Evolutionary conservation across 768 basidiomycete species (phyloP), one percentile per base, ranked within the genome.

Genomic region (Suillus weaverae): DNA sequence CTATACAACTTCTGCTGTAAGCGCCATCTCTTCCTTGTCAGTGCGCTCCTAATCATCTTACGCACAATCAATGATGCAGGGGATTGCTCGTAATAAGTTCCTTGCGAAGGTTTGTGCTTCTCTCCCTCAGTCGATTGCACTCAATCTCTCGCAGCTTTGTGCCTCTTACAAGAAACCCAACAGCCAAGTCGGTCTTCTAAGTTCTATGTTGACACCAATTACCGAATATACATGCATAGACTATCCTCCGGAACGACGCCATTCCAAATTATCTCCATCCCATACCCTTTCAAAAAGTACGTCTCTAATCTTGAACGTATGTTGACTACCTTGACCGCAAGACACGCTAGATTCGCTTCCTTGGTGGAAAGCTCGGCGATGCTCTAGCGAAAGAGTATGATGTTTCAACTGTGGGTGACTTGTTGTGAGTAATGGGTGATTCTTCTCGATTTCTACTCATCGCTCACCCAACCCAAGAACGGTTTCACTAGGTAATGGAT

Each of bases 131-230:
- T 18, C 8, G 14, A 20, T 35, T 33, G 26, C 38, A 11, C 62
- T 67, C 20, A 69, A 64, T 32, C 62, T 36, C 46, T 38, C 64
- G 7, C 38, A 96, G 92, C 84, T 99, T 20, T 86, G 88, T 43
- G 95, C 95, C 9, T 97, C 94, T 1, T 95, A 93, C 80, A 89
- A 89, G 79, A 99, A 99, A 73, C 93, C 91, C 0, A 89, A 93
- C 65, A 89, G 84, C 55, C 95, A 97, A 80, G 95, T 91, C 39
- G 68, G 55, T 71, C 33, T 30, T 59, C 65, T 60, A 41, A 62
- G 43, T n/a, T 62, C 13, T 4, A 14, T 4, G 56, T 36, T 20
- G 43, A 38, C 14, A 48, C 46, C 30, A 50, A 44, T 33, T 53
- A 30, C 55, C 39, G 62, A 61, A 65, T 67, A 55, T 30, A 11